Evolutionary conservation across 345 rosid genomes (phyloP), one percentile per base, ranked within the genome.

Genomic region (Hirschfeldia incana): DNA sequence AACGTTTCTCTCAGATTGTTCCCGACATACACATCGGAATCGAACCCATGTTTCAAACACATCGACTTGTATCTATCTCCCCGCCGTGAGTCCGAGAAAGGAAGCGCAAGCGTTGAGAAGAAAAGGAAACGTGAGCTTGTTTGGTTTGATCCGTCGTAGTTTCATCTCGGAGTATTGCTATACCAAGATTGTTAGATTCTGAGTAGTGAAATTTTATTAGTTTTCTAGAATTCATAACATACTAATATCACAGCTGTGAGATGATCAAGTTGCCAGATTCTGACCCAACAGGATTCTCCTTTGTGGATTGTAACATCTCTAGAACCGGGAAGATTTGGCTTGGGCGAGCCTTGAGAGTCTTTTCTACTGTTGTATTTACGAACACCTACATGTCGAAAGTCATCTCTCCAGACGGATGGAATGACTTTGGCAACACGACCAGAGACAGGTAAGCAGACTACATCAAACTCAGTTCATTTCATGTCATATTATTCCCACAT

Each of bases 91-190:
- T 1, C 86, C 87, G 27, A 72, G 75, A 75, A 81, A 76, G 34
- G 82, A 74, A 34, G 89, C 86, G 29, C 93, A 92, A 0, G 90
- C 90, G 73, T 91, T 94, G 37, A 89, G 72, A 79, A 89, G 83
- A 75, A 92, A 92, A 6, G 98, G 97, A 78, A 85, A 87, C 1
- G 94, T 92, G 63, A 89, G 91, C 36, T 83, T 86, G 84, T 83
- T 90, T 39, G 91, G 91, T 42, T 63, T 67, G 75, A 92, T 66
- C 7, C 89, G 90, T 37, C 85, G 80, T 63, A 76, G 84, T 77
- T 90, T 88, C 94, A 91, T 91, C 72, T 83, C 83, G 37, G 79
- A 75, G 46, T 9, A 39, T 39, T 39, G 46, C 46, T 39, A 39
- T 39, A 39, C 46, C 46, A 39, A 39, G 12, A 39, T 39, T 39